Evolutionary conservation across 176 grass and related monocot species (phyloP), one percentile per base, ranked within the genome.

Genomic region (Paspalum vaginatum): DNA sequence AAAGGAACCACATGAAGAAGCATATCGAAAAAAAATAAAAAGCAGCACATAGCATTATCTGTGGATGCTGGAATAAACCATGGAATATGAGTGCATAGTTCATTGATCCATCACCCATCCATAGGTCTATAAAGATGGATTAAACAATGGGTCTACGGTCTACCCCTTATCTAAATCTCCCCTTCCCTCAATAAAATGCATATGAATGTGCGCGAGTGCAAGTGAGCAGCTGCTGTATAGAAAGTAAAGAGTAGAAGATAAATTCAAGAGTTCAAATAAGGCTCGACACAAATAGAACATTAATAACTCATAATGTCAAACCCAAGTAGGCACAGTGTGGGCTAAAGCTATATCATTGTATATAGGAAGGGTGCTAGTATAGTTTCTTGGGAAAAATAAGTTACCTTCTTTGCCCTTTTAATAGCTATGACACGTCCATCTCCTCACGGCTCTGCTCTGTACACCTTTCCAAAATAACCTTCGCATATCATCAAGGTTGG

Each of bases 381-480:
- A 54, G 21, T 60, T 65, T 0, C 49, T n/a, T 26, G 77, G 69
- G 76, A 25, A 59, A 74, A 78, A 57, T 61, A 61, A 50, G 61
- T 63, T 83, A 95, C 96, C 93, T 93, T 93, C 83, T 89, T 93
- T 62, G 90, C 91, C 79, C 96, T 89, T 86, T 99, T 99, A 81
- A 99, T 93, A 77, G 96, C 90, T 43, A 95, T 37, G 59, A 83
- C 24, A 57, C 62, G 85, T 16, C 87, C 90, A 80, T 91, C 58
- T 79, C n/a, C n/a, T n/a, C 44, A 79, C 56, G 95, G 82, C 79
- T 85, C 84, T 9, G 76, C 93, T 82, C 86, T 99, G 86, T 99
- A 99, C 51, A 93, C 93, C 54, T 72, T 93, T 84, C 90, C 88
- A 79, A 99, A 99, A 84, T 86, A 86, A 86, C 93, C 85, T 91